A percentile compares a stretch with the other conserved stretches of the same genome.
Conservation (phyloP, 768 basidiomycete species). For the Serendipita sp. region DNA sequence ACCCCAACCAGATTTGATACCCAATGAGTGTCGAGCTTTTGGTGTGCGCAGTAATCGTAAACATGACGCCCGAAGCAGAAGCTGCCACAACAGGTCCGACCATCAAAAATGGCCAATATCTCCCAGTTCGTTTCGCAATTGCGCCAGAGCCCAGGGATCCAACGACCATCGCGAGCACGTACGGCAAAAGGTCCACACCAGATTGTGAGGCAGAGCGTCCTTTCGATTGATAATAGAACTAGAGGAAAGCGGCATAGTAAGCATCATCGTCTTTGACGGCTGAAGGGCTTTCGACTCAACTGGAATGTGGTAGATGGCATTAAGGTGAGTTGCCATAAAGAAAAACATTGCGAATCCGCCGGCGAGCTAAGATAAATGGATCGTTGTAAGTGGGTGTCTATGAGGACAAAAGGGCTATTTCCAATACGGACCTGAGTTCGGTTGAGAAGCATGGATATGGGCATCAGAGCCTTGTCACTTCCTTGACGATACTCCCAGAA, state of each 20-base stretch:
- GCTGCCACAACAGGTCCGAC: constrained; percentile 15
- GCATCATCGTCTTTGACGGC: too few relatives aligned
- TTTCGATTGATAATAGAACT: constrained; percentile 16
- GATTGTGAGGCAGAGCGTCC: constrained; percentile 18
- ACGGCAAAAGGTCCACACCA: constrained; percentile 21
- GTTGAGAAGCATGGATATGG: not conserved
- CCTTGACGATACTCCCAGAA: not conserved
- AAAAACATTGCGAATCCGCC: constrained; percentile 15
- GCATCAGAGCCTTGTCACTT: not conserved
- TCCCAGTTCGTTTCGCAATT: constrained; percentile 15
- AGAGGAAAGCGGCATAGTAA: too few relatives aligned
- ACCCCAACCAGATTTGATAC: constrained; percentile 21
- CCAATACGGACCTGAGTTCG: not conserved
- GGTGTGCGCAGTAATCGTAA: constrained; percentile 16
- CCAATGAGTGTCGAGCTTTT: constrained; percentile 15
- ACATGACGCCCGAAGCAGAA: constrained; percentile 20
- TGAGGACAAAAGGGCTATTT: not conserved
- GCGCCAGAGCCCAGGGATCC: constrained; percentile 19
- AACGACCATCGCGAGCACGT: constrained; percentile 17
- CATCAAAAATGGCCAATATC: constrained; percentile 18
- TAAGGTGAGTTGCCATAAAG: constrained; percentile 12
- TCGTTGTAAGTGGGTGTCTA: too few relatives aligned
- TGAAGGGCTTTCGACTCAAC: too few relatives aligned
- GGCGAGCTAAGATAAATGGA: constrained; percentile 12
- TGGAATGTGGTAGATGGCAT: constrained; percentile 19